phyloP scores from a whole-genome alignment of 1,139 yeast genomes.

The Debaryomycetaceae sp. region DNA sequence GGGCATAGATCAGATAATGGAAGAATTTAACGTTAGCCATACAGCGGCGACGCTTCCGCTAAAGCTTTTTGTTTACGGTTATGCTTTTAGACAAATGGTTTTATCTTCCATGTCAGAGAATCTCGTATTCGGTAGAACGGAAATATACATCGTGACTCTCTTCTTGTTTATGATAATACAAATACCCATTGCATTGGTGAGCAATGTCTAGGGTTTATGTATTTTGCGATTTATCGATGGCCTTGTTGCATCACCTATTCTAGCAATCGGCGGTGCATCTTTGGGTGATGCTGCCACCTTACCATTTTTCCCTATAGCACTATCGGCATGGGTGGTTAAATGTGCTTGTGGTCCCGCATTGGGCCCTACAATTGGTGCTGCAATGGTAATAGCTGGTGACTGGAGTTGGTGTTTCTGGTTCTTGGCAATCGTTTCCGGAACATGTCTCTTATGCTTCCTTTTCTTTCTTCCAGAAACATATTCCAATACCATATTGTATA shows the following conservation, averaged over 20 bases:
- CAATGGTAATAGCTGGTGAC: constrained; percentile 17
- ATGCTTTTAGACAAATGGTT: constrained; percentile 54
- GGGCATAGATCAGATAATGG: constrained; percentile 32
- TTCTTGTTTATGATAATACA: constrained; percentile 32
- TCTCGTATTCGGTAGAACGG: constrained; percentile 50
- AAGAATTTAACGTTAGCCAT: constrained; percentile 38
- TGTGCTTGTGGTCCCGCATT: constrained; percentile 31
- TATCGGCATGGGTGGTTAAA: constrained; percentile 28
- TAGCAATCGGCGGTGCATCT: constrained; percentile 39
- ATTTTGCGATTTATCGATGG: constrained; percentile 33
- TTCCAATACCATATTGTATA: constrained; percentile 38
- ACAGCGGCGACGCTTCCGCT: constrained; percentile 45
- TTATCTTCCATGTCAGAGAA: constrained; percentile 54
- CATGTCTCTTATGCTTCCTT: constrained; percentile 26
- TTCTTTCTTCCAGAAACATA: constrained; percentile 51
- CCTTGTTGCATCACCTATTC: constrained; percentile 32
- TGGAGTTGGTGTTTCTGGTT: constrained; percentile 52
- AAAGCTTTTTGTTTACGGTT: constrained; percentile 45
- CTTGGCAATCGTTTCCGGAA: constrained; percentile 31
- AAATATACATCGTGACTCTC: constrained; percentile 28
- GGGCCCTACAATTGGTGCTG: constrained; percentile 33
- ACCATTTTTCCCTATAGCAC: constrained; percentile 24
- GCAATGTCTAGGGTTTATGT: constrained; percentile 28
- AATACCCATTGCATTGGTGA: constrained; percentile 30
- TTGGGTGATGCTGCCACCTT: constrained; percentile 24